Conservation (phyloP, 2,329 filamentous ascomycete species). For the Ceratocystis alfenasii region DNA sequence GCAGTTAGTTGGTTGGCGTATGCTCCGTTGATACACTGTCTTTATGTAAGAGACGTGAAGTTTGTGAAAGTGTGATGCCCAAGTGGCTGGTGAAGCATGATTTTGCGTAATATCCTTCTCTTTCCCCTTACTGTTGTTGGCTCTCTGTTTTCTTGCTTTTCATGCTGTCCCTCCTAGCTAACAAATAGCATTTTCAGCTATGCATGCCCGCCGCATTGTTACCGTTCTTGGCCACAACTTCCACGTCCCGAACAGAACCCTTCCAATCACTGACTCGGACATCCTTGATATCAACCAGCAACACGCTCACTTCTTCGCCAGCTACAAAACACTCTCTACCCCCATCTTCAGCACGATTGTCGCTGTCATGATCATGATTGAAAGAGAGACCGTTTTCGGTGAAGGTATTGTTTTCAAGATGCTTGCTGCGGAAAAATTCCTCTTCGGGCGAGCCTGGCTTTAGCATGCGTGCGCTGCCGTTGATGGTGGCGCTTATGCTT, state of each 20-base stretch:
- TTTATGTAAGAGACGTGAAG: neutral
- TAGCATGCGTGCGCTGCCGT: constrained; percentile 69
- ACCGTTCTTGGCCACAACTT: constrained; percentile 5
- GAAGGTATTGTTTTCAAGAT: constrained; percentile 88
- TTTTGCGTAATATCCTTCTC: neutral
- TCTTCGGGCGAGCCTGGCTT: constrained; percentile 68
- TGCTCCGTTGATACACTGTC: no score
- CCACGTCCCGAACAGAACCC: constrained; percentile 65
- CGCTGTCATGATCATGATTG: constrained; percentile 29
- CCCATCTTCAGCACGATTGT: constrained; percentile 33
- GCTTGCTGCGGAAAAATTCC: constrained; percentile 65
- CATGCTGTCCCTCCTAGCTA: neutral
- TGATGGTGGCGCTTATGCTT: constrained; percentile 86
- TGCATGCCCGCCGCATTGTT: neutral
- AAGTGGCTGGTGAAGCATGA: neutral
- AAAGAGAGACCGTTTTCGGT: constrained; percentile 39
- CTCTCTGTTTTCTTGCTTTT: neutral
- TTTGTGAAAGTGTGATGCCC: neutral
- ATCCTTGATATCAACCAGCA: constrained; percentile 72
- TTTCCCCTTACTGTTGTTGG: neutral
- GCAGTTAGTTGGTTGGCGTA: neutral
- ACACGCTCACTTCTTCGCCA: constrained; percentile 73
- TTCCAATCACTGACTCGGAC: constrained; percentile 92
- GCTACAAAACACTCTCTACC: constrained; percentile 58
- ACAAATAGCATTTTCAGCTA: neutral